These are phyloP conservation scores for Acacia acuminata DNA, from an alignment of 306 rosid genomes.

Conservation along the genomic window DNA sequence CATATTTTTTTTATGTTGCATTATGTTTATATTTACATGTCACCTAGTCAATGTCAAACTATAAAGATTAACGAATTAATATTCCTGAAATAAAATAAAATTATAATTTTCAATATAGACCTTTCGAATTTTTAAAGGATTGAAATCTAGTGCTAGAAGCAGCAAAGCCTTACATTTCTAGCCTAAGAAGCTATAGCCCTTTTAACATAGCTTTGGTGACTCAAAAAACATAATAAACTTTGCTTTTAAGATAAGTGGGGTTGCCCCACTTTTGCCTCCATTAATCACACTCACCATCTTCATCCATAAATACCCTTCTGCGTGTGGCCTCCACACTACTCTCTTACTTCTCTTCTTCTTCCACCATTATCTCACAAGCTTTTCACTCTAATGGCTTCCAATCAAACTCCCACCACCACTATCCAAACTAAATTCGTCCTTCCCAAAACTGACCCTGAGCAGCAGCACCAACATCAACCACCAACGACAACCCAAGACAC, in stretches of 20 bases:
- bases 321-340: slow-evolving; percentile 79
- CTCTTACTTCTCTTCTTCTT: slow-evolving; percentile 1
- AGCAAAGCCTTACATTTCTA: too few species aligned
- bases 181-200: too few species aligned
- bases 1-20: too few species aligned
- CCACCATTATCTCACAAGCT: neutral
- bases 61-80: too few species aligned
- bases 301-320: slow-evolving; percentile 70
- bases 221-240: neutral
- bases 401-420: slow-evolving; percentile 31
- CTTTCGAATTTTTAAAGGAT: neutral
- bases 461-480: neutral
- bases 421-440: slow-evolving; percentile 37
- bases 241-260: slow-evolving; percentile 39
- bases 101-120: too few species aligned
- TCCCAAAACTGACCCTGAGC: slow-evolving; percentile 35
- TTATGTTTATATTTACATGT: too few species aligned
- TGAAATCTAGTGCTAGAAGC: neutral
- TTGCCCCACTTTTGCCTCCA: slow-evolving; percentile 44
- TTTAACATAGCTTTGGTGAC: neutral
- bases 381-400: slow-evolving; percentile 42
- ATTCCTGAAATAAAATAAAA: too few species aligned
- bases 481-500: slow-evolving; percentile 10
- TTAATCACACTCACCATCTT: slow-evolving; percentile 5
- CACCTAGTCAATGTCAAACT: too few species aligned